Base-by-base conservation (phyloP, 148 eudicot genomes). In the Selenicereus undatus region DNA sequence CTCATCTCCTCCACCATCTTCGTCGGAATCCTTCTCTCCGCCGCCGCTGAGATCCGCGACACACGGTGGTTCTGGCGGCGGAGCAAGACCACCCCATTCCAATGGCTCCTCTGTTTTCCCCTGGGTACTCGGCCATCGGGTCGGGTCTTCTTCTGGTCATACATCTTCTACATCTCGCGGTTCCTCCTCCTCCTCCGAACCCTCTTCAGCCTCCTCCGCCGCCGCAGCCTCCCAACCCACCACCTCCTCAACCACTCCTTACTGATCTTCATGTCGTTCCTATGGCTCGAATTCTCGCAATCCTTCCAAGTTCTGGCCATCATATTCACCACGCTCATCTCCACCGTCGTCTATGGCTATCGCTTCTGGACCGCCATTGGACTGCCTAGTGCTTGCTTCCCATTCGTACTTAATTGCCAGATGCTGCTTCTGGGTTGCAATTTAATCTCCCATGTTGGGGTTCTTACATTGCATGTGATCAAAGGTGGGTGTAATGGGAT, bases 91-190 rank as follows among this genome's bases (percentile, higher is more conserved):
- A 22, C 68, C 56, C 90, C 98, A 0, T 81, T 93, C 13, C 97
- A 95, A 43, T 93, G 98, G 98, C 91, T 95, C 62, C 90, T 95
- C 48, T 95, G 98, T 43, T 93, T 95, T 86, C 98, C 98, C 0
- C 83, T 95, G 12, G 97, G 98, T 1, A 95, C 98, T 2, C 90
- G 98, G 24, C 92, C 98, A 60, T 90, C 97, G 0, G 98, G 97
- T 0, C 92, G 98, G 8, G 97, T 95, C 42, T 95, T 95, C 88
- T 95, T 95, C 86, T 95, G 97, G 98, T 93, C 98, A 0, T 95
- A 95, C 83, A 80, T 82, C 22, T 95, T 88, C 64, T 95, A 95
- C 84, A 88, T 95, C 65, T 90, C 97, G 36, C 90, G 97, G 0
- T 95, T 91, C 78, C 86, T 91, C 45, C 97, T 91, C 76, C 79